Evolutionary conservation across 2,329 filamentous ascomycete species (phyloP), one percentile per base, ranked within the genome.

Genomic region (Hypoxylon sp.): DNA sequence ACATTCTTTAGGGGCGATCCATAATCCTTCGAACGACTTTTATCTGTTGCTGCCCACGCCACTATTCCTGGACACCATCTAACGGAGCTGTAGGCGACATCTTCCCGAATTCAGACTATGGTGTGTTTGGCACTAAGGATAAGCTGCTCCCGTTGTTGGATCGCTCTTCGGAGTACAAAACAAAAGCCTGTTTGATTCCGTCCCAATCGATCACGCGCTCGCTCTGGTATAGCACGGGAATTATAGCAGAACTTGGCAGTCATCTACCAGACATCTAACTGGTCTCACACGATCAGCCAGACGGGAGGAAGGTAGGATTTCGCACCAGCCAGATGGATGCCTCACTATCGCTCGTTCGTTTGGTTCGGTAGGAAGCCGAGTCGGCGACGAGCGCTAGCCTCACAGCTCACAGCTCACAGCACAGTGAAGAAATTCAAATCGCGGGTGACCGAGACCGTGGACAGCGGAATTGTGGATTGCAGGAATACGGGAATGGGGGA

Each of bases 401-500:
- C n/a, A n/a, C n/a, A n/a, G n/a, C n/a, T n/a, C n/a, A n/a, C n/a
- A n/a, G n/a, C n/a, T n/a, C n/a, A n/a, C n/a, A n/a, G n/a, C n/a
- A n/a, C n/a, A n/a, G n/a, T n/a, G n/a, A n/a, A n/a, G 44, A 52
- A 55, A 56, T 47, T 41, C 48, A 32, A 19, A 32, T 50, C 38
- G 56, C 31, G 37, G 34, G 27, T 23, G 48, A 54, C 49, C 48
- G 45, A 59, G 34, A 51, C 45, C 56, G 35, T 45, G 49, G 56
- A 19, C 36, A 55, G 40, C 38, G 37, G 29, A 42, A 31, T 37
- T 27, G 26, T 48, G 56, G 52, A 59, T 53, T 59, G 49, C 42
- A 59, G 56, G 56, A 59, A 56, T 59, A 37, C 41, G 45, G 56
- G 56, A 59, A 38, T 55, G 51, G 55, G 46, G 55, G 51, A 53